Evolutionary conservation across 441 rosid genomes (phyloP), one percentile per base, ranked within the genome.

Genomic region (Brassica balearica): DNA sequence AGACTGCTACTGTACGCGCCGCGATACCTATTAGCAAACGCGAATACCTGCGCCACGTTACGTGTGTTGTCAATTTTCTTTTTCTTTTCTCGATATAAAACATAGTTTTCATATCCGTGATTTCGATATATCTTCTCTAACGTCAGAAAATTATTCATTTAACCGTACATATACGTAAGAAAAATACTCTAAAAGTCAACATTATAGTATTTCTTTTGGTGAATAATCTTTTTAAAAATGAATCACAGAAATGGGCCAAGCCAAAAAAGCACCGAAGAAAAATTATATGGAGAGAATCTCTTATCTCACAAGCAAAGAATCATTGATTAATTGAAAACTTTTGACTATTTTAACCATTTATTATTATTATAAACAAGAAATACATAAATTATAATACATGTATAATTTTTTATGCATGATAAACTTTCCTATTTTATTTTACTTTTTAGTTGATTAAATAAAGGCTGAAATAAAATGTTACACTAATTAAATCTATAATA

Each of bases 1-100:
- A 90, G 86, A 81, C 91, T 83, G 84, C 62, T 36, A 80, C 92
- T 90, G 68, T 90, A 90, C 69, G 95, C 92, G 25, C 95, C 95
- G 34, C 95, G 87, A 84, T 90, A 83, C 63, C 77, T 82, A 83
- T 88, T 82, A 3, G 95, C 95, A 65, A 88, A 90, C 77, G 86
- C 88, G 75, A 90, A 90, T 46, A 90, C 95, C 99, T 94, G 76
- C 76, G 8, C 53, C 65, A 72, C 75, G 48, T 75, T 74, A 43
- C 73, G 32, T 63, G 67, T 59, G 9, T 51, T 12, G 11, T 71
- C 36, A 70, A 25, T 7, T 46, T 12, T 69, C 19, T 51, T 14
- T 7, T 51, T 7, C 14, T 0, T 72, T 36, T 8, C 9, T 5
- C 8, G 23, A 1, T 38, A 27, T 17, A 17, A 22, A 46, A 36